Conservation (phyloP, 164 flowering plant species). For the Aristolochia contorta region DNA sequence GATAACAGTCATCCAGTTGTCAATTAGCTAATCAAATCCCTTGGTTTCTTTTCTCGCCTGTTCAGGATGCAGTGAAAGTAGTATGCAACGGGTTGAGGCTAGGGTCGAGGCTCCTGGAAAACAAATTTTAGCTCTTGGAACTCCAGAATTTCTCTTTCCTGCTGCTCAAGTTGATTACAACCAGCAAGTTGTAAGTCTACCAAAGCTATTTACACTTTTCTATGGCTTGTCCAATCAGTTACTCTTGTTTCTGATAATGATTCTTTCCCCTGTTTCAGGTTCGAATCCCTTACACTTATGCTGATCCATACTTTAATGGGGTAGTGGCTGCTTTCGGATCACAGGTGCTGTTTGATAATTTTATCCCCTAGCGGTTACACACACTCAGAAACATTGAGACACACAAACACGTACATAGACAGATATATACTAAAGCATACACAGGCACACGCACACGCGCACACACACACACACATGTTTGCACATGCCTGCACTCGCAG, state of each 20-base stretch:
- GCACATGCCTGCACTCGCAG: too few relatives aligned
- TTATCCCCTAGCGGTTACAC: neutral
- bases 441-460: too few relatives aligned
- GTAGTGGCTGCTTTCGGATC: constrained; percentile 42
- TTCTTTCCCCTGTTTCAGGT: constrained; percentile 22
- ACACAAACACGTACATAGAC: neutral
- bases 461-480: too few relatives aligned
- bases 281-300: constrained; percentile 34
- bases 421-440: neutral
- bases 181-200: constrained; percentile 39
- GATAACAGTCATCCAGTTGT: too few relatives aligned
- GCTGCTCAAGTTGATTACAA: constrained; percentile 26
- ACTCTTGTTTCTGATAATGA: neutral
- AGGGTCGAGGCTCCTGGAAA: constrained; percentile 26
- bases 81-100: constrained; percentile 22
- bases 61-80: constrained; percentile 25
- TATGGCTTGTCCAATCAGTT: neutral
- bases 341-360: constrained; percentile 13
- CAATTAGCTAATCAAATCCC: too few relatives aligned
- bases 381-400: neutral
- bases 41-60: neutral
- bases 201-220: neutral
- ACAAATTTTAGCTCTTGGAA: constrained; percentile 27
- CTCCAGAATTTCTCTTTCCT: constrained; percentile 27
- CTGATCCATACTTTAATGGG: constrained; percentile 42